A percentile compares a stretch with the other conserved stretches of the same genome.
phyloP scores from a whole-genome alignment of 257 asterid genomes.

The Linderniella brevidens region DNA sequence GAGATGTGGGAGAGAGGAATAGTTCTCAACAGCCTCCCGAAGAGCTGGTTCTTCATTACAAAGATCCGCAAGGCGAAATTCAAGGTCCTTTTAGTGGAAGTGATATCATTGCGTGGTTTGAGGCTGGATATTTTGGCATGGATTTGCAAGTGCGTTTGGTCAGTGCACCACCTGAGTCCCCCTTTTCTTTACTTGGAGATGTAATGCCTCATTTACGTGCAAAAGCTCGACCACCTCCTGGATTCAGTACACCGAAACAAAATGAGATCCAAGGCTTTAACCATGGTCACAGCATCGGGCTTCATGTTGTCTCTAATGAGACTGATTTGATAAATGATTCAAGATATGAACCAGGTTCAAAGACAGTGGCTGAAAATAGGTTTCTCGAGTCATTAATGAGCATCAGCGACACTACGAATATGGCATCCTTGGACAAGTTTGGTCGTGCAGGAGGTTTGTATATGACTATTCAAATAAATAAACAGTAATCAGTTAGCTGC shows the following conservation, averaged over 20 bases:
- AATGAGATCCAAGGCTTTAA: conserved; percentile 35
- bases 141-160: conserved; percentile 85
- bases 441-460: conserved; percentile 61
- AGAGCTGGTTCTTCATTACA: conserved; percentile 63
- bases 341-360: conserved; percentile 30
- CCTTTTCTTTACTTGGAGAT: conserved; percentile 75
- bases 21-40: conserved; percentile 56
- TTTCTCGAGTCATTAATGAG: conserved; percentile 83
- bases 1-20: conserved; percentile 36
- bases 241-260: conserved; percentile 67
- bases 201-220: conserved; percentile 96
- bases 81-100: conserved; percentile 97
- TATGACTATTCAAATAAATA: too few species aligned
- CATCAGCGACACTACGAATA: conserved; percentile 36
- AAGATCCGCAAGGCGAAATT: conserved; percentile 81
- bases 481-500: background rate
- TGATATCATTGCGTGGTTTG: conserved; percentile 94
- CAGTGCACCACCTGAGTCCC: conserved; percentile 48
- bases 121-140: conserved; percentile 90
- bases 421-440: conserved; percentile 36
- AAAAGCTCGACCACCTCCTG: conserved; percentile 95
- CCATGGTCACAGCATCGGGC: conserved; percentile 13
- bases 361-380: conserved; percentile 70
- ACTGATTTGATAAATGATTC: conserved; percentile 41
- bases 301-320: conserved; percentile 31